phyloP scores from a whole-genome alignment of 2,329 filamentous ascomycete genomes.

The Aspergillus ochraceoroseus region DNA sequence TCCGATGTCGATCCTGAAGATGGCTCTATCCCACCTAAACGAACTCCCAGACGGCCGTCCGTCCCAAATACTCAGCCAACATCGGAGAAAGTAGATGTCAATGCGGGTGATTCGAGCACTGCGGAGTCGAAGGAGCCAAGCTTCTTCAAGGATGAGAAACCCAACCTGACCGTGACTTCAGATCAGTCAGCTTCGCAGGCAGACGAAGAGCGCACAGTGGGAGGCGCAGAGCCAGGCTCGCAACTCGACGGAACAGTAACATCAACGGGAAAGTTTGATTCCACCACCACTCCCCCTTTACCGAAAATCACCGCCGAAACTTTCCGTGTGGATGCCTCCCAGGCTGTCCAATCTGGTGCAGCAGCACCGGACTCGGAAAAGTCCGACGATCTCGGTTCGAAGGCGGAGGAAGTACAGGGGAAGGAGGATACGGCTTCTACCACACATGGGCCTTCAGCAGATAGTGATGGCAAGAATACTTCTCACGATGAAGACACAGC shows the following conservation, averaged over 20 bases:
- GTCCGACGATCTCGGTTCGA: slow-evolving; percentile 15
- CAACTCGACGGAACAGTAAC: slow-evolving; percentile 32
- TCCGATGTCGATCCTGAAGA: slow-evolving; percentile 45
- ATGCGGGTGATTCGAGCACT: slow-evolving; percentile 38
- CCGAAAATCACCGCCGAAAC: slow-evolving; percentile 20
- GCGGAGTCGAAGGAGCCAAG: slow-evolving; percentile 38
- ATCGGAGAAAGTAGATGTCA: slow-evolving; percentile 39
- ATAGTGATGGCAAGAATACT: slow-evolving; percentile 47
- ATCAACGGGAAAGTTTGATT: slow-evolving; percentile 16
- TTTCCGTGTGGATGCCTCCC: slow-evolving; percentile 1
- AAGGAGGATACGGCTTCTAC: slow-evolving; percentile 34
- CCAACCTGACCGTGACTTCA: slow-evolving; percentile 28
- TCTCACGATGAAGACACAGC: slow-evolving; percentile 41
- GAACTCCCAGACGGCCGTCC: slow-evolving; percentile 40
- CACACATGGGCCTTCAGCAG: slow-evolving; percentile 39
- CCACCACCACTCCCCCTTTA: slow-evolving; percentile 11
- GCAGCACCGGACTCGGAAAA: slow-evolving; percentile 16
- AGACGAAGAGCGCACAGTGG: slow-evolving; percentile 29
- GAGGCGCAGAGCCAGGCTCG: slow-evolving; percentile 39
- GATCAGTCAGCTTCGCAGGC: slow-evolving; percentile 26
- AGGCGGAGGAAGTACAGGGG: slow-evolving; percentile 16
- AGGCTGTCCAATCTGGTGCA: slow-evolving; percentile 7
- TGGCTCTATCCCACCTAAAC: slow-evolving; percentile 44
- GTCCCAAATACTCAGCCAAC: slow-evolving; percentile 36
- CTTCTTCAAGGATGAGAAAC: slow-evolving; percentile 38